Evolutionary conservation across 2,329 filamentous ascomycete genomes (phyloP).

Genomic region (Aspergillus awamori): DNA sequence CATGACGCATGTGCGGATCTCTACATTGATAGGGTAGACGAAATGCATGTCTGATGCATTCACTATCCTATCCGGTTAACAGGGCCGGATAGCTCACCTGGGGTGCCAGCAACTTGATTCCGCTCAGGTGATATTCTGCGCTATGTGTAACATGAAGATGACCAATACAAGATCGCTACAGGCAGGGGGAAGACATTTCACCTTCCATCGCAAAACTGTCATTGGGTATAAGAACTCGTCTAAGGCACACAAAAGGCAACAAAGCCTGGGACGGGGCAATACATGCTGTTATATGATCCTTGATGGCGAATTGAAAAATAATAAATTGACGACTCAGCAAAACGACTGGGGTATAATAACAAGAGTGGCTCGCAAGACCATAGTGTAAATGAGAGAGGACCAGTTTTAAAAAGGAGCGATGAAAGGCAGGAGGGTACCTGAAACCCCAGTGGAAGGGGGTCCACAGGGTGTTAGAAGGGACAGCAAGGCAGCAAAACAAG

Average conservation of each 20-base stretch:
- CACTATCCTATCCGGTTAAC: not conserved
- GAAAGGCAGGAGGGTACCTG: not conserved
- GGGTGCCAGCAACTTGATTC: not conserved
- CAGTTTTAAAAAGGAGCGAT: not conserved
- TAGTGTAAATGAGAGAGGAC: not conserved
- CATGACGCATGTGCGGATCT: not conserved
- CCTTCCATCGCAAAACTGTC: not conserved
- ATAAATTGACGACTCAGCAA: not conserved
- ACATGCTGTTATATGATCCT: not conserved
- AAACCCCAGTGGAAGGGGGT: not conserved
- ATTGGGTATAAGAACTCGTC: conserved; percentile 6
- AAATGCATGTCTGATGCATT: not conserved
- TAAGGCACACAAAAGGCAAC: not conserved
- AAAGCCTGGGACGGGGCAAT: not conserved
- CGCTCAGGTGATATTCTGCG: not conserved
- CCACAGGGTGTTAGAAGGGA: not conserved
- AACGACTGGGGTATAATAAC: conserved; percentile 18
- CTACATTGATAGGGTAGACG: not conserved
- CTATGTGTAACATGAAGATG: not conserved
- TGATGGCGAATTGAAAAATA: not conserved
- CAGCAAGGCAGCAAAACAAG: not conserved
- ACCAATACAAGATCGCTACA: not conserved
- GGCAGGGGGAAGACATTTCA: not conserved
- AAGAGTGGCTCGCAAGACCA: not conserved
- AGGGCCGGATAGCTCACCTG: not conserved